Evolutionary conservation across 352 stramenopile genomes (phyloP).

Genomic region (Pilasporangium apinafurcum): DNA sequence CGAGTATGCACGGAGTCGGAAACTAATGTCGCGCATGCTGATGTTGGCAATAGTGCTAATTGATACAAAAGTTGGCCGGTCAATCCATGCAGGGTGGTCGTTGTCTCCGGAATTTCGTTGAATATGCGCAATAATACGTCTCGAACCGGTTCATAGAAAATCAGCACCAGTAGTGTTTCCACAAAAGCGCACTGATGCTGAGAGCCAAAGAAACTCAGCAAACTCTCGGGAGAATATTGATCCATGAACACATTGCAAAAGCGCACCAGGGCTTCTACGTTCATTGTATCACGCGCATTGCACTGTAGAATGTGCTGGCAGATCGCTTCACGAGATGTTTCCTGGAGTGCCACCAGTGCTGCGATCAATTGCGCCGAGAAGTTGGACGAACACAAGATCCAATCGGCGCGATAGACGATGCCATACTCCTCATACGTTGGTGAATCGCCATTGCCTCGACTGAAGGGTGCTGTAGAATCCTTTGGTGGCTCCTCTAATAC

Average conservation of each 20-base stretch:
- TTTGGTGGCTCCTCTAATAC: constrained; percentile 36
- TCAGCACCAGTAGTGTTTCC: constrained; percentile 44
- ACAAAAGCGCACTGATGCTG: constrained; percentile 32
- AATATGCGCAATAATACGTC: constrained; percentile 52
- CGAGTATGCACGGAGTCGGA: constrained; percentile 10
- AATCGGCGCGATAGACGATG: constrained; percentile 51
- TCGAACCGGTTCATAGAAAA: constrained; percentile 63
- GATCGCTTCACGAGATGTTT: constrained; percentile 13
- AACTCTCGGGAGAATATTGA: constrained; percentile 46
- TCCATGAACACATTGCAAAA: constrained; percentile 68
- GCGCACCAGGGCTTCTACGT: constrained; percentile 44
- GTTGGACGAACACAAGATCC: constrained; percentile 47
- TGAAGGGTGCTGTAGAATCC: constrained; percentile 6
- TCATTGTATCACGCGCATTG: constrained; percentile 57
- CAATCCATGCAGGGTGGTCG: constrained; percentile 10
- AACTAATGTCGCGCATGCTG: constrained; percentile 2
- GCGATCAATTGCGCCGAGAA: constrained; percentile 61
- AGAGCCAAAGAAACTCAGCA: constrained; percentile 42
- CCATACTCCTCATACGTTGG: constrained; percentile 59
- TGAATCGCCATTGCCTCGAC: constrained; percentile 16
- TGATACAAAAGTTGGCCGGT: constrained; percentile 41
- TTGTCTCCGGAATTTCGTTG: constrained; percentile 28
- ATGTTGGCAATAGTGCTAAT: constrained; percentile 23
- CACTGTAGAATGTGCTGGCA: constrained; percentile 27
- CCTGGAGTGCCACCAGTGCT: constrained; percentile 42